Conservation (phyloP, 2,329 filamentous ascomycete species). For the Scortechinia acanthostroma region DNA sequence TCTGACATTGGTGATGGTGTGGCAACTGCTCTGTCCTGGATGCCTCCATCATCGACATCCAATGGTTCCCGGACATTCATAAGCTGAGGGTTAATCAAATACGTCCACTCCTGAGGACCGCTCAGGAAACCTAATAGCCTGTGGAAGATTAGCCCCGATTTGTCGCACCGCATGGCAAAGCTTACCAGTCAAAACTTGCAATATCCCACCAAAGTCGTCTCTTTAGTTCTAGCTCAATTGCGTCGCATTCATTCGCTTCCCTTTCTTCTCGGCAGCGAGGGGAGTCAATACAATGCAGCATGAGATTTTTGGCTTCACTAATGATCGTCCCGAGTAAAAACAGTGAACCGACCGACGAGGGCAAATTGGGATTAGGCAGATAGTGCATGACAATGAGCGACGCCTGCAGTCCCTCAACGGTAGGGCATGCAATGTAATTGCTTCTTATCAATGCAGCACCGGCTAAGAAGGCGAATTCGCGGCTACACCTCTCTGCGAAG, state of each 20-base stretch:
- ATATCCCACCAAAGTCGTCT: conserved; percentile 28
- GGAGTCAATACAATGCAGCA: conserved; percentile 21
- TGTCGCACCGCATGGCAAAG: background rate
- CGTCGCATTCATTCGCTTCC: conserved; percentile 8
- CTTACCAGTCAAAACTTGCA: conserved; percentile 25
- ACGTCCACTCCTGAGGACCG: background rate
- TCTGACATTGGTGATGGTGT: background rate
- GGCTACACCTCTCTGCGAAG: conserved; percentile 11
- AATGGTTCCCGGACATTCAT: background rate
- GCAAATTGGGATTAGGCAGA: conserved; percentile 13
- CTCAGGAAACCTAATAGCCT: background rate
- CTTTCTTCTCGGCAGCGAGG: conserved; percentile 8
- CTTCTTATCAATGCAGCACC: conserved; percentile 18
- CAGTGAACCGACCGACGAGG: conserved; percentile 11
- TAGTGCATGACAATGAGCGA: conserved; percentile 17
- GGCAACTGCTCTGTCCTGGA: background rate
- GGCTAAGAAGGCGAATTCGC: conserved; percentile 16
- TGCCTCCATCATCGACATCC: background rate
- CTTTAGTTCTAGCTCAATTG: conserved; percentile 19
- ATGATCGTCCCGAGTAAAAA: conserved; percentile 14
- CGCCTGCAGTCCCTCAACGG: conserved; percentile 20
- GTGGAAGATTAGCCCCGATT: background rate
- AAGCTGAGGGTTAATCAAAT: background rate
- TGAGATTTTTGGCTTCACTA: conserved; percentile 15
- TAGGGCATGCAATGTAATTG: conserved; percentile 17